Percentiles rank a stretch among this genome's conserved stretches.
These are phyloP conservation scores for Stemphylium beticola DNA, from an alignment of 2,329 filamentous ascomycete species.

Conservation along the genomic window DNA sequence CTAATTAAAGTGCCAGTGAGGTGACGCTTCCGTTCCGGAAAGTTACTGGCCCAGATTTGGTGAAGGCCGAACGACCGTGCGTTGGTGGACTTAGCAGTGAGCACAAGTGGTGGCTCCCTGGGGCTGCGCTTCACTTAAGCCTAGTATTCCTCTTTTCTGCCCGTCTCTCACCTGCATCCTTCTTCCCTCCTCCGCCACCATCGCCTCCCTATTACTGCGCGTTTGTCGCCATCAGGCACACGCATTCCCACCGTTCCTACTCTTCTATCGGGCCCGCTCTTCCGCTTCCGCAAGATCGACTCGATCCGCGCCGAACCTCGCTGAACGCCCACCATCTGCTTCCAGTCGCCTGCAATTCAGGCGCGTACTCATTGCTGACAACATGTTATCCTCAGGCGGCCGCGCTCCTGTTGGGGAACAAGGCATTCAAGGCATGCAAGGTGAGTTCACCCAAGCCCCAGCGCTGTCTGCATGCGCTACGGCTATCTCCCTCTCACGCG, in stretches of 20 bases:
- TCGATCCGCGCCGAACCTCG: conserved; percentile 37
- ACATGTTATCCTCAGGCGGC: conserved; percentile 75
- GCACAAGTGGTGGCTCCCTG: conserved; percentile 28
- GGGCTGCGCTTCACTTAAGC: conserved; percentile 37
- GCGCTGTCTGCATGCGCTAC: conserved; percentile 20
- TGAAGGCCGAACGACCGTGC: conserved; percentile 32
- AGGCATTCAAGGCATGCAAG: conserved; percentile 21
- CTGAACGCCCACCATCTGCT: conserved; percentile 35
- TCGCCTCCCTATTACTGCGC: conserved; percentile 20
- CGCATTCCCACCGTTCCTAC: conserved; percentile 16
- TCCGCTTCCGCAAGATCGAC: conserved; percentile 33
- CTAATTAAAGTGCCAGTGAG: not conserved
- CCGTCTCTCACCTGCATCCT: conserved; percentile 22
- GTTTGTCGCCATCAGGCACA: conserved; percentile 23
- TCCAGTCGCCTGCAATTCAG: conserved; percentile 28
- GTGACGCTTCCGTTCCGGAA: conserved; percentile 27
- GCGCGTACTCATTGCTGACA: conserved; percentile 32
- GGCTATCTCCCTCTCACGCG: conserved; percentile 26
- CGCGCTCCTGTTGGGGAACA: conserved; percentile 73
- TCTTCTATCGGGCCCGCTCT: conserved; percentile 27
- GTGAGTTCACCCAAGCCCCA: conserved; percentile 59
- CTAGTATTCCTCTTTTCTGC: conserved; percentile 38
- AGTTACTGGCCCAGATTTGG: conserved; percentile 32
- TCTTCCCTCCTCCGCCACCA: conserved; percentile 28
- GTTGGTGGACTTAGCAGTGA: conserved; percentile 28